Evolutionary conservation across 495 filamentous ascomycete genomes (phyloP).

Genomic region (Achaetomiella virescens): DNA sequence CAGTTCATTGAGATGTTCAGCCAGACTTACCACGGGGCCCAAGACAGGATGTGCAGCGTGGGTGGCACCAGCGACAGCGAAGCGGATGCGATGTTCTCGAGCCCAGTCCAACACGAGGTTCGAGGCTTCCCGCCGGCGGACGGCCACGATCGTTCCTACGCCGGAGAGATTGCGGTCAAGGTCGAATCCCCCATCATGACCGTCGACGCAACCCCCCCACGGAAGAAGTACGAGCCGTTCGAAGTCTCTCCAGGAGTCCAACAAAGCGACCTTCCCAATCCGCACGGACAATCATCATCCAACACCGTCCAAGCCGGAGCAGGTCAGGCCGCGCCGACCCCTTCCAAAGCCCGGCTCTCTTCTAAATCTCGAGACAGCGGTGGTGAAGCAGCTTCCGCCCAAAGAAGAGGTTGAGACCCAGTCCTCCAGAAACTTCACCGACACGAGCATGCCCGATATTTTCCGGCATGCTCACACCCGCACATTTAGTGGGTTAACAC

Average conservation of each 20-base stretch:
- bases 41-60: not conserved
- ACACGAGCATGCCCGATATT: conserved; percentile 30
- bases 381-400: conserved; percentile 13
- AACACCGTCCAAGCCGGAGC: not conserved
- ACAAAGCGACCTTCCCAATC: not conserved
- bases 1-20: conserved; percentile 23
- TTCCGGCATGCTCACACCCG: conserved; percentile 29
- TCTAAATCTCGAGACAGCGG: not conserved
- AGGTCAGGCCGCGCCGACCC: not conserved
- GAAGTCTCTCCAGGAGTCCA: not conserved
- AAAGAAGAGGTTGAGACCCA: conserved; percentile 19
- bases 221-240: conserved; percentile 1
- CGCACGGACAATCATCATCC: not conserved
- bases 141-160: too few species aligned
- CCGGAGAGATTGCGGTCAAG: not conserved
- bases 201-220: not conserved
- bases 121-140: not conserved
- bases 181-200: conserved; percentile 2
- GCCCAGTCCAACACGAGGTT: not conserved
- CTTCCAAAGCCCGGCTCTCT: not conserved
- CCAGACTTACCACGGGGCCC: conserved; percentile 22
- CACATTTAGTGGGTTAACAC: conserved; percentile 26
- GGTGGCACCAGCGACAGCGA: not conserved
- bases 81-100: conserved; percentile 18
- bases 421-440: conserved; percentile 22